phyloP scores from a whole-genome alignment of 805 yeast species.

The Yueomyces sp. region DNA sequence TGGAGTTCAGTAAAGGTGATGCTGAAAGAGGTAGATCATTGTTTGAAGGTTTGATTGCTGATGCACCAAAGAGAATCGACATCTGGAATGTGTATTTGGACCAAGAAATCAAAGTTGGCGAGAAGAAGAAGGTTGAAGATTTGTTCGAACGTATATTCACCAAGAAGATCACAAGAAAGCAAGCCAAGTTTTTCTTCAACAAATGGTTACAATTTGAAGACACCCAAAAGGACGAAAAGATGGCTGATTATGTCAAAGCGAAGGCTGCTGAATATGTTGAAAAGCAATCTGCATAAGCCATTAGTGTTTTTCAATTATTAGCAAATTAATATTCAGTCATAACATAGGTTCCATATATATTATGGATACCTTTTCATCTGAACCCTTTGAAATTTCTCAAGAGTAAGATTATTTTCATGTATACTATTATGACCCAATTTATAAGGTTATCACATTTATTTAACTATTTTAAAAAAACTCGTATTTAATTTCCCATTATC shows the following conservation, averaged over 20 bases:
- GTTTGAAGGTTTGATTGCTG: slow-evolving; percentile 82
- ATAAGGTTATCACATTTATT: too few relatives aligned
- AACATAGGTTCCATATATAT: too few relatives aligned
- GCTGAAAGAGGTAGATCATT: slow-evolving; percentile 89
- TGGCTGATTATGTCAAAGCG: slow-evolving; percentile 75
- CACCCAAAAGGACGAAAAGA: slow-evolving; percentile 48
- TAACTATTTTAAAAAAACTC: too few relatives aligned
- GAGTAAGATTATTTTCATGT: too few relatives aligned
- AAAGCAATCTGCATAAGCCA: background rate
- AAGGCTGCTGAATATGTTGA: slow-evolving; percentile 73
- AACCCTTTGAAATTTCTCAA: too few relatives aligned
- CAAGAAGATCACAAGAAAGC: slow-evolving; percentile 62
- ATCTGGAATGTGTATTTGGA: slow-evolving; percentile 93
- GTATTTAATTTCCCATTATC: too few relatives aligned
- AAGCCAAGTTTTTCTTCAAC: slow-evolving; percentile 87
- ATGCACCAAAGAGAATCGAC: slow-evolving; percentile 85
- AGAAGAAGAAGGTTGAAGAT: slow-evolving; percentile 55
- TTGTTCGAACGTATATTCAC: slow-evolving; percentile 70
- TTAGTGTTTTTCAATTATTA: too few relatives aligned
- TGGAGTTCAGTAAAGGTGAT: slow-evolving; percentile 80
- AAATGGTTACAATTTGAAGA: slow-evolving; percentile 84
- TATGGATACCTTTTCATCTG: too few relatives aligned
- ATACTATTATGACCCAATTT: too few relatives aligned
- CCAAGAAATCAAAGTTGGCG: slow-evolving; percentile 68
- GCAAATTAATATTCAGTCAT: too few relatives aligned